These are phyloP conservation scores for Nematocida parisii DNA, from an alignment of 371 early-diverging fungal genomes.

Conservation along the genomic window DNA sequence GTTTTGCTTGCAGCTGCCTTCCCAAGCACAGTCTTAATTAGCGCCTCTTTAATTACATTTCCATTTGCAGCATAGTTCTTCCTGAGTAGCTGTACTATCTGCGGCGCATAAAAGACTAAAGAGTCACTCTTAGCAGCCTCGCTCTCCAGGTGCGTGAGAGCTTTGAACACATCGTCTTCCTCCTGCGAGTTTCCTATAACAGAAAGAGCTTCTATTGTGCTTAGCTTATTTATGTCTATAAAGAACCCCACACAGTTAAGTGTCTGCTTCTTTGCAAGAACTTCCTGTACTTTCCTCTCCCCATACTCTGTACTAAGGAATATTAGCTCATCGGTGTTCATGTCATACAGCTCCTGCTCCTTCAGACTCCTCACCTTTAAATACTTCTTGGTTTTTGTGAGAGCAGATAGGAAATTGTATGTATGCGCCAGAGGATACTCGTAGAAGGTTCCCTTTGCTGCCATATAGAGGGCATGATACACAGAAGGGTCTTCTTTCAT, in stretches of 20 bases:
- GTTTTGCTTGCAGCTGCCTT: slow-evolving; percentile 71
- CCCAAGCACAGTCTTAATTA: slow-evolving; percentile 17
- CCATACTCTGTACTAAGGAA: slow-evolving; percentile 54
- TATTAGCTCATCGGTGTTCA: slow-evolving; percentile 43
- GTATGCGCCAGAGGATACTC: slow-evolving; percentile 49
- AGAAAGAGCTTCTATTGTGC: slow-evolving; percentile 38
- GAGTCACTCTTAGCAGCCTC: slow-evolving; percentile 38
- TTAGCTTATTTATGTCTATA: slow-evolving; percentile 24
- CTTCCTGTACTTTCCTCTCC: slow-evolving; percentile 33
- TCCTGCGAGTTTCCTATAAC: slow-evolving; percentile 54
- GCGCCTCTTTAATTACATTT: slow-evolving; percentile 35
- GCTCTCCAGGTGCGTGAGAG: slow-evolving; percentile 49
- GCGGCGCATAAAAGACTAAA: slow-evolving; percentile 82
- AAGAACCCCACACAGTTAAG: slow-evolving; percentile 40
- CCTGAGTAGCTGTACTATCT: slow-evolving; percentile 91
- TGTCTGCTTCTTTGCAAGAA: slow-evolving; percentile 45
- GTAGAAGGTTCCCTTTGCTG: slow-evolving; percentile 47
- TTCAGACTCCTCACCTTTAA: slow-evolving; percentile 21
- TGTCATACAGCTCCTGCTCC: slow-evolving; percentile 49
- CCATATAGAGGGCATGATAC: slow-evolving; percentile 37
- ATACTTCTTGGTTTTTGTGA: slow-evolving; percentile 25
- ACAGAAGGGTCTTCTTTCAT: slow-evolving; percentile 26
- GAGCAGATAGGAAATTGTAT: slow-evolving; percentile 52
- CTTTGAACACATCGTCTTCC: slow-evolving; percentile 63
- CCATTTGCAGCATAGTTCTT: slow-evolving; percentile 73